Evolutionary conservation across 2,329 filamentous ascomycete species (phyloP).

Genomic region (Trichoderma sp.): DNA sequence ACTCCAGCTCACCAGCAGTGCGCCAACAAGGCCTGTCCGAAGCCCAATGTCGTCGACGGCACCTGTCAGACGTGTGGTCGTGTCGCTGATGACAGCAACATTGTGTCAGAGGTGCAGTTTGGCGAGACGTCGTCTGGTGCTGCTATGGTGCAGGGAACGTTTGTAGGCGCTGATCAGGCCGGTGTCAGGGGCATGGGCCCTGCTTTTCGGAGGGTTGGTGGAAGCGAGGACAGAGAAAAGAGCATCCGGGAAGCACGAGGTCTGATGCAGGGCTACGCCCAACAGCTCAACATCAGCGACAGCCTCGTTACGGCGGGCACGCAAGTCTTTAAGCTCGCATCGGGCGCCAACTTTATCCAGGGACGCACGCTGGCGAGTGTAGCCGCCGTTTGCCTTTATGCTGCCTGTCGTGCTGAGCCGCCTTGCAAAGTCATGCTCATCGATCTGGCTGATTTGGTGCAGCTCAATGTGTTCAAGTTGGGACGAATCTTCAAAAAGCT

Average conservation of each 20-base stretch:
- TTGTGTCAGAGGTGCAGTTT: slow-evolving; percentile 89
- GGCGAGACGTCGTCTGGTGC: slow-evolving; percentile 84
- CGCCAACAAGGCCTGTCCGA: slow-evolving; percentile 62
- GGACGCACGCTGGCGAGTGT: slow-evolving; percentile 84
- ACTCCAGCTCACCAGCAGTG: slow-evolving; percentile 48
- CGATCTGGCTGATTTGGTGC: slow-evolving; percentile 82
- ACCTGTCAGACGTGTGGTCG: slow-evolving; percentile 84
- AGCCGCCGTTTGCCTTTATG: slow-evolving; percentile 87
- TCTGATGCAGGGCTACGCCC: slow-evolving; percentile 64
- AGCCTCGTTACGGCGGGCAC: slow-evolving; percentile 65
- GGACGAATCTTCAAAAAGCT: slow-evolving; percentile 88
- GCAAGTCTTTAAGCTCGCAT: slow-evolving; percentile 75
- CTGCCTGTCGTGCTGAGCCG: slow-evolving; percentile 76
- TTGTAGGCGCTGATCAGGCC: slow-evolving; percentile 81
- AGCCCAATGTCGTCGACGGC: slow-evolving; percentile 63
- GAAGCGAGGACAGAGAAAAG: slow-evolving; percentile 59
- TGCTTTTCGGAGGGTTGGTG: slow-evolving; percentile 61
- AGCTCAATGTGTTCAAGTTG: slow-evolving; percentile 88
- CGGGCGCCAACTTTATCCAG: slow-evolving; percentile 76
- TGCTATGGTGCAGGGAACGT: slow-evolving; percentile 87
- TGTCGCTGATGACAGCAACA: slow-evolving; percentile 81
- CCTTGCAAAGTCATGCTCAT: slow-evolving; percentile 90
- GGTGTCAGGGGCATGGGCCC: slow-evolving; percentile 69
- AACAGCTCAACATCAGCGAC: slow-evolving; percentile 61
- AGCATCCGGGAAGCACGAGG: slow-evolving; percentile 59